A percentile compares a stretch with the other conserved stretches of the same genome.
Evolutionary conservation across 2,329 filamentous ascomycete genomes (phyloP).

Genomic region (Thermomyces lanuginosus): DNA sequence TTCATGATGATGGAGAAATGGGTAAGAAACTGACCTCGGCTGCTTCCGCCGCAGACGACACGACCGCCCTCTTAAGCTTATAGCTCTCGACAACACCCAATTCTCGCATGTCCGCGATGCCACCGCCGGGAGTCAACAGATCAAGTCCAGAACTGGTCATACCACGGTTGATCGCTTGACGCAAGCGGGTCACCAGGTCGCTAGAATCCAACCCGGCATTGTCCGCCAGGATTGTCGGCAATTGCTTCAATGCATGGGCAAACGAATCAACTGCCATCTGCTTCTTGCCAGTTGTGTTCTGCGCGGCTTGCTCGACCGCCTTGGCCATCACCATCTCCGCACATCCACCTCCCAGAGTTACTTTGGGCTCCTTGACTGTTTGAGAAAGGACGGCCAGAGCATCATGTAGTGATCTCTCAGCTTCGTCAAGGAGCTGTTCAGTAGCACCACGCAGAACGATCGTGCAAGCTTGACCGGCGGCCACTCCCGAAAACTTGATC

Average conservation of each 20-base stretch:
- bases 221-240: constrained; percentile 92
- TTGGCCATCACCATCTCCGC: constrained; percentile 99
- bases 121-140: constrained; percentile 72
- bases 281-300: constrained; percentile 92
- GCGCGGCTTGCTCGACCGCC: constrained; percentile 83
- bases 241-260: constrained; percentile 71
- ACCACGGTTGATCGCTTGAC: constrained; percentile 88
- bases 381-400: constrained; percentile 91
- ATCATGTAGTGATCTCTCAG: constrained; percentile 89
- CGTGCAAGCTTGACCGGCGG: constrained; percentile 85
- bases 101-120: constrained; percentile 90
- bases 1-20: neutral
- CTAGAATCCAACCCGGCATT: constrained; percentile 94
- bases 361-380: constrained; percentile 85
- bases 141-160: constrained; percentile 86
- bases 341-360: constrained; percentile 86
- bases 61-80: constrained; percentile 96
- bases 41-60: constrained; percentile 88
- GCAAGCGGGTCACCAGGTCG: constrained; percentile 76
- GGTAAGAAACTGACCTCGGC: constrained; percentile 55
- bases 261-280: constrained; percentile 86
- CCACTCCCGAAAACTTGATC: constrained; percentile 93
- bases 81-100: constrained; percentile 93
- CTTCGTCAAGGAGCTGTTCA: constrained; percentile 91
- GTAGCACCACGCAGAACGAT: constrained; percentile 92